Percentiles rank a stretch among this genome's conserved stretches.
Evolutionary conservation across 2,329 filamentous ascomycete genomes (phyloP).

Genomic region (Paramyrothecium roridum): DNA sequence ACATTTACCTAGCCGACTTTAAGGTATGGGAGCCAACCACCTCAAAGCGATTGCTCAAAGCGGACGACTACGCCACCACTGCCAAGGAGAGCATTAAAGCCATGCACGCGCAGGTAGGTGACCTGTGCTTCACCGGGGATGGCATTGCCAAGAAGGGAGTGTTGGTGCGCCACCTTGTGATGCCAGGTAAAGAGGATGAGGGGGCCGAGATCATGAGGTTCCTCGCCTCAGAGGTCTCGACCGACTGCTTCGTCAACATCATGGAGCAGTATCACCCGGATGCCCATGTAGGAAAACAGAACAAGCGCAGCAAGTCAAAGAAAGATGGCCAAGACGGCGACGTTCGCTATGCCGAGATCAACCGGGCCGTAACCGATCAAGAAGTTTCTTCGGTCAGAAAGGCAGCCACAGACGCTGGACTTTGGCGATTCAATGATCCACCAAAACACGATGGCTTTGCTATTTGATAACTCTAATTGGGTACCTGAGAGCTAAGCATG

Average conservation of each 20-base stretch:
- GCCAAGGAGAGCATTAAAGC: conserved; percentile 75
- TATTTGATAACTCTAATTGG: conserved; percentile 28
- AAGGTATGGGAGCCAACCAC: conserved; percentile 72
- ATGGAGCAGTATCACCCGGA: conserved; percentile 87
- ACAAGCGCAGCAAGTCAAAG: conserved; percentile 15
- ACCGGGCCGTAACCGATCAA: conserved; percentile 53
- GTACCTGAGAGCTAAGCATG: not conserved
- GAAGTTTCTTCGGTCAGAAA: conserved; percentile 65
- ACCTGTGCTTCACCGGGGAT: conserved; percentile 77
- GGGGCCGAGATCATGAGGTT: conserved; percentile 72
- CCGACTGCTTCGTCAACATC: conserved; percentile 76
- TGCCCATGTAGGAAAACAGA: conserved; percentile 75
- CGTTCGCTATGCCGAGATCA: conserved; percentile 73
- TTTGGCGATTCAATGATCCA: conserved; percentile 76
- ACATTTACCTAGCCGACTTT: conserved; percentile 87
- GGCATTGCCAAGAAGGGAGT: conserved; percentile 77
- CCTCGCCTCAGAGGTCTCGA: conserved; percentile 69
- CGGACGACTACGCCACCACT: conserved; percentile 68
- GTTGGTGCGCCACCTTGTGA: conserved; percentile 75
- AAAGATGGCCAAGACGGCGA: conserved; percentile 29
- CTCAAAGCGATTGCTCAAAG: conserved; percentile 71
- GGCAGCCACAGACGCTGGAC: conserved; percentile 66
- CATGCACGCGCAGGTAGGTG: conserved; percentile 80
- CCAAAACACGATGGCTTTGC: conserved; percentile 50
- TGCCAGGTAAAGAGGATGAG: conserved; percentile 77